Percentiles rank a stretch among this genome's conserved stretches.
These are phyloP conservation scores for Sarocladium brachiariae DNA, from an alignment of 2,329 filamentous ascomycete species.

Conservation along the genomic window DNA sequence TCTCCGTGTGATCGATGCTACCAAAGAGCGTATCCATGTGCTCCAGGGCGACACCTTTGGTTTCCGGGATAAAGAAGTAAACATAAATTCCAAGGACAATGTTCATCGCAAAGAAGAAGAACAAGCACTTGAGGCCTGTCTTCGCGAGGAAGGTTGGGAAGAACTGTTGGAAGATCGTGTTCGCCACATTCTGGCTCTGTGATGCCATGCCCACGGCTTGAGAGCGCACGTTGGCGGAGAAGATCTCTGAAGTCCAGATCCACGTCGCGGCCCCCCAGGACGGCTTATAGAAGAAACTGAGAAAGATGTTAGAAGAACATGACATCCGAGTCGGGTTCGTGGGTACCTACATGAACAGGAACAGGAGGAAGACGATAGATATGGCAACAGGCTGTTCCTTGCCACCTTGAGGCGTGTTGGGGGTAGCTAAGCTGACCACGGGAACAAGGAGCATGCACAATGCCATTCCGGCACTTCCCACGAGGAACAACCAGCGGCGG, in stretches of 20 bases:
- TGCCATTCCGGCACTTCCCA: constrained; percentile 63
- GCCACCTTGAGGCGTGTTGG: constrained; percentile 38
- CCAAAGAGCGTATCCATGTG: constrained; percentile 56
- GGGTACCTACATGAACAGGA: constrained; percentile 45
- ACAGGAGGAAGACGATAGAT: constrained; percentile 61
- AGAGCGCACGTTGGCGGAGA: constrained; percentile 65
- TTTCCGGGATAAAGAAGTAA: constrained; percentile 45
- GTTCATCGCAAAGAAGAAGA: constrained; percentile 28
- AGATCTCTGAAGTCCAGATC: constrained; percentile 65
- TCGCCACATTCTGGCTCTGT: constrained; percentile 57
- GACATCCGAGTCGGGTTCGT: neutral
- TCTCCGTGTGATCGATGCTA: constrained; percentile 11
- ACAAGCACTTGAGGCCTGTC: constrained; percentile 35
- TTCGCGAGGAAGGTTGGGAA: constrained; percentile 61
- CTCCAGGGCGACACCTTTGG: constrained; percentile 51
- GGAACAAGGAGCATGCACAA: constrained; percentile 60
- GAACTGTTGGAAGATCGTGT: constrained; percentile 63
- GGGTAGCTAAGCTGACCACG: constrained; percentile 39
- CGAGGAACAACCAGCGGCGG: constrained; percentile 61
- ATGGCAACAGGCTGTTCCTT: constrained; percentile 56
- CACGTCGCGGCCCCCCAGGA: constrained; percentile 64
- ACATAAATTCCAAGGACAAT: constrained; percentile 42
- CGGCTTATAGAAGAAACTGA: constrained; percentile 58
- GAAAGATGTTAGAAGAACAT: neutral
- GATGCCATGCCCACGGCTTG: constrained; percentile 63